A percentile compares a stretch with the other conserved stretches of the same genome.
These are phyloP conservation scores for Scalesia atractyloides DNA, from an alignment of 129 eudicot species.

Conservation along the genomic window DNA sequence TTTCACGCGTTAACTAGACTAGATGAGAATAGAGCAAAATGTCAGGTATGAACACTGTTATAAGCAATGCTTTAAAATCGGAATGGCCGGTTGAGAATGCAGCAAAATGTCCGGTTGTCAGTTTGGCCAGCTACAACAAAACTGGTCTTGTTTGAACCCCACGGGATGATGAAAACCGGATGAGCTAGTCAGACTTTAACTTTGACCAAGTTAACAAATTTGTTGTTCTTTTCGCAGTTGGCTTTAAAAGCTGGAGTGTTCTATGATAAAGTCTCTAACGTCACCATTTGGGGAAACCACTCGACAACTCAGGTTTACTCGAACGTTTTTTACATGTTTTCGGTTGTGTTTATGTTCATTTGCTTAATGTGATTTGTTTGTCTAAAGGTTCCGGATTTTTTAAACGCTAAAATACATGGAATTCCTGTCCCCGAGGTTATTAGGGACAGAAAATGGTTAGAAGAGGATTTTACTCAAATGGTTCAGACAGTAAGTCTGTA, in stretches of 20 bases:
- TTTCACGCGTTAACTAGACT: constrained; percentile 97
- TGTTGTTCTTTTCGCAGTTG: constrained; percentile 48
- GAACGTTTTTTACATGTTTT: not conserved
- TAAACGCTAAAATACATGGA: constrained; percentile 84
- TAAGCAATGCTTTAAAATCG: not conserved
- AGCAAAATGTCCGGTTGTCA: too few species aligned
- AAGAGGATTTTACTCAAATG: constrained; percentile 82
- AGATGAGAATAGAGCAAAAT: constrained; percentile 98
- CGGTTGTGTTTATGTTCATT: not conserved
- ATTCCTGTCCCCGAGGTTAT: constrained; percentile 84
- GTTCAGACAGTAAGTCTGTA: constrained; percentile 73
- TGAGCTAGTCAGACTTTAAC: too few species aligned
- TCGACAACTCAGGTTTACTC: constrained; percentile 86
- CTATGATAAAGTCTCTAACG: constrained; percentile 89
- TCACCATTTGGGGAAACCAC: constrained; percentile 99
- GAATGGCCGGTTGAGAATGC: too few species aligned
- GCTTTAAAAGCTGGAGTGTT: constrained; percentile 98
- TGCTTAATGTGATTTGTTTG: constrained; percentile 12
- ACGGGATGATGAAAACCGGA: too few species aligned
- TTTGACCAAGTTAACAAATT: not conserved
- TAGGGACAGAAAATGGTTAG: constrained; percentile 87
- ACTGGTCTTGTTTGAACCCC: too few species aligned
- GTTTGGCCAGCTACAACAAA: too few species aligned
- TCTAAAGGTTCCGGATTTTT: constrained; percentile 87
- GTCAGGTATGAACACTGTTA: constrained; percentile 59